These are phyloP conservation scores for Cynara cardunculus DNA, from an alignment of 129 eudicot genomes.

Conservation along the genomic window DNA sequence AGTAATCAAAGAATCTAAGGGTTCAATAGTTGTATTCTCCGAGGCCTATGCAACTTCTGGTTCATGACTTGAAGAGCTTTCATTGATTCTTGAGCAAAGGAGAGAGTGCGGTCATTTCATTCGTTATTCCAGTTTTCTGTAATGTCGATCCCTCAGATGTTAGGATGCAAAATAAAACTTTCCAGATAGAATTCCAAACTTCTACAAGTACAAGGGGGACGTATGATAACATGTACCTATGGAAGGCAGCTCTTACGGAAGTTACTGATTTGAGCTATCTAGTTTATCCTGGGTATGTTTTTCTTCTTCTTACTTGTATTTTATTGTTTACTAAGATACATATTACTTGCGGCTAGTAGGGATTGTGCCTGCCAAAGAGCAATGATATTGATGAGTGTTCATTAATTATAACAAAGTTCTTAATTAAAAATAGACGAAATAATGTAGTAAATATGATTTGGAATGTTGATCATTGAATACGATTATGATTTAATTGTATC, in stretches of 20 bases:
- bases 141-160: neutral
- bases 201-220: no score
- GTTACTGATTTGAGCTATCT: no score
- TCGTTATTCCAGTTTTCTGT: neutral
- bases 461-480: no score
- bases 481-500: neutral
- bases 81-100: neutral
- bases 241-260: neutral
- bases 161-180: neutral
- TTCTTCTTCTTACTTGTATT: no score
- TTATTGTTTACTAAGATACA: no score
- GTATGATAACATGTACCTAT: neutral
- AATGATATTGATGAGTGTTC: no score
- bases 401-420: no score
- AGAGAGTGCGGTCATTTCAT: neutral
- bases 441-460: no score
- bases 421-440: no score
- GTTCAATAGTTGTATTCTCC: neutral
- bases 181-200: neutral
- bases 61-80: conserved; percentile 3
- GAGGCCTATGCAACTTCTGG: neutral
- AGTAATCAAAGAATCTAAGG: neutral
- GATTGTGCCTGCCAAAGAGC: no score
- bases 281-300: no score
- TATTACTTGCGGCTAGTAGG: no score